phyloP scores from a whole-genome alignment of 345 rosid genomes.

The Pseudoturritis turrita region DNA sequence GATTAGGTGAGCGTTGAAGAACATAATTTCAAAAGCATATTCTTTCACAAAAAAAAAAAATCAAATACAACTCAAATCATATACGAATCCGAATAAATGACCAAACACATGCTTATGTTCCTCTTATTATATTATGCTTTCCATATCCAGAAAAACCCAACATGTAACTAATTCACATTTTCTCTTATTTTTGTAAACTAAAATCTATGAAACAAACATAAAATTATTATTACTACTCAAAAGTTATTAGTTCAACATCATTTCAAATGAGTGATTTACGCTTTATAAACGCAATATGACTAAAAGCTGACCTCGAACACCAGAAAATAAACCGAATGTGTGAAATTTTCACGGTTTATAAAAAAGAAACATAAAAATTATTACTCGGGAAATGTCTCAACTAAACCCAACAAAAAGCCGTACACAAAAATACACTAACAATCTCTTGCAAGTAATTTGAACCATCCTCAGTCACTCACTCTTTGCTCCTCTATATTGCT shows the following conservation, averaged over 20 bases:
- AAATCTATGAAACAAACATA: neutral
- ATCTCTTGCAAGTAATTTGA: constrained; percentile 9
- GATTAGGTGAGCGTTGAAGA: constrained; percentile 23
- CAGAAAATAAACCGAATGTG: too few relatives aligned
- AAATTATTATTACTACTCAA: neutral
- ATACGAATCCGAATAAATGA: constrained; percentile 4
- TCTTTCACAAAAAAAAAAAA: neutral
- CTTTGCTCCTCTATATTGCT: neutral
- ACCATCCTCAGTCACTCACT: constrained; percentile 11
- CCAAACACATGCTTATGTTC: constrained; percentile 22
- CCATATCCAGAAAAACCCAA: neutral
- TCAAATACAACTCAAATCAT: neutral
- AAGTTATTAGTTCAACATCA: too few relatives aligned
- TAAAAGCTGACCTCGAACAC: too few relatives aligned
- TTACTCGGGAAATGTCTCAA: neutral
- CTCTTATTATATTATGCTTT: neutral
- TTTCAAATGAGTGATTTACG: too few relatives aligned
- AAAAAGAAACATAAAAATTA: neutral
- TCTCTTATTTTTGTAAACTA: neutral
- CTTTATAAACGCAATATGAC: too few relatives aligned
- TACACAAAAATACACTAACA: neutral
- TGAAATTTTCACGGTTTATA: too few relatives aligned
- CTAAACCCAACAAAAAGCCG: constrained; percentile 8
- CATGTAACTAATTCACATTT: neutral
- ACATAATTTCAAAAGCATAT: constrained; percentile 1